phyloP scores from a whole-genome alignment of 106 monocot species.

The Xerophyta viscosa region DNA sequence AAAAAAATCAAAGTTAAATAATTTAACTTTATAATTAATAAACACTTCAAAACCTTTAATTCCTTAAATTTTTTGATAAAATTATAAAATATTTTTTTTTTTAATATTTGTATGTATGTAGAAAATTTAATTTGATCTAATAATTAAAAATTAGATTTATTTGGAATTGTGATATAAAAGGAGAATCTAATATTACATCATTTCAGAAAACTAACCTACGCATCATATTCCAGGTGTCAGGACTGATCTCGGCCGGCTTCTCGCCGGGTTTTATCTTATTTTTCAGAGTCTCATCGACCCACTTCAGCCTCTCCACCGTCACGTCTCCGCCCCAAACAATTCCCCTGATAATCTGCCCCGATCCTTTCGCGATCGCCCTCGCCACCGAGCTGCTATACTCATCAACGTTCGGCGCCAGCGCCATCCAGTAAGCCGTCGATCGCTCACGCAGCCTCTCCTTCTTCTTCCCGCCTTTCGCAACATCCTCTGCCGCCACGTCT shows the following conservation, averaged over 20 bases:
- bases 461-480: constrained; percentile 25
- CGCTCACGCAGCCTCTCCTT: constrained; percentile 53
- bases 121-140: too few relatives aligned
- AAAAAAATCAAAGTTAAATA: too few relatives aligned
- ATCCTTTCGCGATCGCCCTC: constrained; percentile 62
- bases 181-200: too few relatives aligned
- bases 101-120: too few relatives aligned
- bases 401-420: constrained; percentile 94
- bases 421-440: constrained; percentile 88
- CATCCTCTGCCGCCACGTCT: constrained; percentile 46
- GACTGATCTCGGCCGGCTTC: constrained; percentile 54
- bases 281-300: constrained; percentile 70
- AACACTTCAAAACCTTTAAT: too few relatives aligned
- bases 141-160: too few relatives aligned
- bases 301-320: constrained; percentile 72
- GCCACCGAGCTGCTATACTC: constrained; percentile 68
- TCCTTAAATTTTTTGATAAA: too few relatives aligned
- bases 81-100: too few relatives aligned
- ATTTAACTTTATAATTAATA: too few relatives aligned
- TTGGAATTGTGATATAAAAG: too few relatives aligned
- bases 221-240: constrained; percentile 53
- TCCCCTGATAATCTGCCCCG: constrained; percentile 66
- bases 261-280: constrained; percentile 38
- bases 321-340: constrained; percentile 95
- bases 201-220: too few relatives aligned